Evolutionary conservation across 352 stramenopile species (phyloP).

Genomic region (Thraustochytrium striatum): DNA sequence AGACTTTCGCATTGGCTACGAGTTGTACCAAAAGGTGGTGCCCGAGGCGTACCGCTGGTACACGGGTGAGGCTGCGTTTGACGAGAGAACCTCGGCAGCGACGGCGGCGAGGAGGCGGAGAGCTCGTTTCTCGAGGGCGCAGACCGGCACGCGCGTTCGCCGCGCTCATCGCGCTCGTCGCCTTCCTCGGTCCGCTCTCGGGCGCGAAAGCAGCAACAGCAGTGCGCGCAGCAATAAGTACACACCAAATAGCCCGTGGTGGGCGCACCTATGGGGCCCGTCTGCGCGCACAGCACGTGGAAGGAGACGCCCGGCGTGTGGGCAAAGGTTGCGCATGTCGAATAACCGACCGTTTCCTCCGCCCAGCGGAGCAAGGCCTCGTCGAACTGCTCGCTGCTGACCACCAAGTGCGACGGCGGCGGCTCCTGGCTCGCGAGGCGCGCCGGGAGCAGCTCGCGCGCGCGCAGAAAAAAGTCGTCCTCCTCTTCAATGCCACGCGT

Average conservation of each 20-base stretch:
- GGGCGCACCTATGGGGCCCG: no score
- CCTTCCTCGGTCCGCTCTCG: no score
- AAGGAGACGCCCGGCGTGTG: not conserved
- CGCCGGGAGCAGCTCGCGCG: not conserved
- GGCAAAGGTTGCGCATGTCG: not conserved
- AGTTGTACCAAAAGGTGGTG: slow-evolving; percentile 17
- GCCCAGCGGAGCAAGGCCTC: not conserved
- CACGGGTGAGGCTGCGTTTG: slow-evolving; percentile 18
- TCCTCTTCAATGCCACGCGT: slow-evolving; percentile 39
- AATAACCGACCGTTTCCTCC: not conserved
- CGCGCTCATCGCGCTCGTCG: no score
- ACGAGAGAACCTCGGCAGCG: no score
- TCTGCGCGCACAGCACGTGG: not conserved
- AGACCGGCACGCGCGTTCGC: no score
- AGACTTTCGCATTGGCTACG: slow-evolving; percentile 21
- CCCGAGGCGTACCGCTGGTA: slow-evolving; percentile 29
- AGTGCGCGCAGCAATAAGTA: no score
- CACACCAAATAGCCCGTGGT: no score
- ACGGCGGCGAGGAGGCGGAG: no score
- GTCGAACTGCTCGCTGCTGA: slow-evolving; percentile 1
- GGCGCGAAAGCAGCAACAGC: no score
- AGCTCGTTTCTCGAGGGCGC: no score
- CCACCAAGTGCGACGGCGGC: not conserved
- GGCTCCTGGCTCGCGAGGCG: not conserved
- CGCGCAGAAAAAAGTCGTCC: slow-evolving; percentile 18